Conservation (phyloP, 495 filamentous ascomycete species). For the Neurospora sp. region DNA sequence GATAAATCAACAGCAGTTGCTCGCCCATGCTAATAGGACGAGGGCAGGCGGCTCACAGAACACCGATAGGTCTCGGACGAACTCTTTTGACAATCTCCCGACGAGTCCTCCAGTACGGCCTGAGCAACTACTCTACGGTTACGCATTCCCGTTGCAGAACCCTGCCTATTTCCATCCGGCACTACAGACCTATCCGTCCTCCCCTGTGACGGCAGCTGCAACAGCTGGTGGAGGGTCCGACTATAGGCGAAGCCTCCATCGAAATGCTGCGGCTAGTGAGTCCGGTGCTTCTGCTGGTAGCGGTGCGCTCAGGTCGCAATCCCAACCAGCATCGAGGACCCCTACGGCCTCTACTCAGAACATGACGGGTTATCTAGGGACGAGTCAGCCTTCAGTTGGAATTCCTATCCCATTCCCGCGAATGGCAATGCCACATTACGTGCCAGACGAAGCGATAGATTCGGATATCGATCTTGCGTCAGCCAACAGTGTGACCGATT, state of each 20-base stretch:
- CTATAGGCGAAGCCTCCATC: conserved; percentile 40
- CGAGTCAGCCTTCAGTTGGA: conserved; percentile 21
- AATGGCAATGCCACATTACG: conserved; percentile 35
- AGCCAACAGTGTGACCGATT: conserved; percentile 21
- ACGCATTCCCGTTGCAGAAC: conserved; percentile 14
- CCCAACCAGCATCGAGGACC: conserved; percentile 43
- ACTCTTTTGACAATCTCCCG: conserved; percentile 43
- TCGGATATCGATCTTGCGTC: conserved; percentile 26
- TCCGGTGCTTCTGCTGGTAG: conserved; percentile 27
- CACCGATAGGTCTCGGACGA: conserved; percentile 40
- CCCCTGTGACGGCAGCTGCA: conserved; percentile 31
- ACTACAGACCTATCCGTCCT: conserved; percentile 36
- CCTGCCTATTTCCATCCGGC: conserved; percentile 22
- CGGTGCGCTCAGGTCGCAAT: conserved; percentile 44
- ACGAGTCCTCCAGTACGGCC: conserved; percentile 40
- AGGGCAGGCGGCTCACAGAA: conserved; percentile 21
- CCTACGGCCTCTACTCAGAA: conserved; percentile 14
- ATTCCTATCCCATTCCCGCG: conserved; percentile 24
- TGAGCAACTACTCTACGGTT: conserved; percentile 32
- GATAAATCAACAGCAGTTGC: conserved; percentile 32
- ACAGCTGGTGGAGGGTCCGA: conserved; percentile 29
- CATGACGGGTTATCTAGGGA: conserved; percentile 11
- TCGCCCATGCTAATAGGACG: conserved; percentile 35
- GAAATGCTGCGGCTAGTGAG: conserved; percentile 29
- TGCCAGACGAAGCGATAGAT: conserved; percentile 36